Evolutionary conservation across 306 rosid genomes (phyloP), one percentile per base, ranked within the genome.

Genomic region (Coriaria nepalensis): DNA sequence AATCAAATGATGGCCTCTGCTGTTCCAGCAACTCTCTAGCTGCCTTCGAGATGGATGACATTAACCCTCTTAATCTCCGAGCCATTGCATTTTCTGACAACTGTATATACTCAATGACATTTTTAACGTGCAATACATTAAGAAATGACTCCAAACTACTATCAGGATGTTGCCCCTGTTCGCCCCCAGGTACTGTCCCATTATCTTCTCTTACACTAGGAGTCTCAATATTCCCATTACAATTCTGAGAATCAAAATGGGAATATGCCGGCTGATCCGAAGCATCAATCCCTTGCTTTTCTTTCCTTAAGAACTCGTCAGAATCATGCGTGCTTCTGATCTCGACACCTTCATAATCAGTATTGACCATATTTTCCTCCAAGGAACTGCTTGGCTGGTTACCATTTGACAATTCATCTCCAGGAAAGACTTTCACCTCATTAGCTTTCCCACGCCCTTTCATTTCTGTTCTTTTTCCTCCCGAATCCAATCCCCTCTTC

Each of bases 381-480:
- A 38, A 37, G 47, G 68, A 51, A 59, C 64, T 59, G 20, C 61
- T 41, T 8, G 63, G 73, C 36, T 66, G 74, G 37, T 60, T 68
- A 2, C 67, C 73, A 48, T 70, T 63, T 4, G 66, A 64, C 10
- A 75, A 52, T 55, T 65, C 92, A 47, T 81, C 98, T 13, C 87
- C 74, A 6, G 72, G 81, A 51, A 66, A 77, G 43, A 63, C 80
- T 65, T 85, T 85, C 40, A 43, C 73, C 35, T 71, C 72, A 47
- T 56, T 68, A 50, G 64, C 72, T 61, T 76, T 72, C 41, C 59
- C 73, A 48, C 69, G 63, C 38, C 70, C 77, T 44, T 75, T 77
- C 40, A 12, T 59, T 36, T 66, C 73, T 9, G 80, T 68, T 32
- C 62, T 64, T 7, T 62, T 68, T 67, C 71, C 56, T 43, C 77